A percentile compares a stretch with the other conserved stretches of the same genome.
Conservation (phyloP, 805 yeast species). For the Nematodospora valgi region DNA sequence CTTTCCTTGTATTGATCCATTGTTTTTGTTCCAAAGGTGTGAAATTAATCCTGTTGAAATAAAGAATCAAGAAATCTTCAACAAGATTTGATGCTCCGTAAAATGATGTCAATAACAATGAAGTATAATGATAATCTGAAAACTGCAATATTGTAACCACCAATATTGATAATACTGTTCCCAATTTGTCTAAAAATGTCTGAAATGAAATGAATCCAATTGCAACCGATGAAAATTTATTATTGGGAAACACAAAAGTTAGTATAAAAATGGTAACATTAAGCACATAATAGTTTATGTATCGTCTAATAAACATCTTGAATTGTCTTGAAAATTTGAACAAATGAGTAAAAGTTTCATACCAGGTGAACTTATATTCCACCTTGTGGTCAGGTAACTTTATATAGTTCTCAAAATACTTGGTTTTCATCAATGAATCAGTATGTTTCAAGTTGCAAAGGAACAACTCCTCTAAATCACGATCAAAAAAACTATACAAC, state of each 20-base stretch:
- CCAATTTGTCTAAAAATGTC: conserved; percentile 42
- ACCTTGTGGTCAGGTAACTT: conserved; percentile 9
- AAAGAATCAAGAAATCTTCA: conserved; percentile 48
- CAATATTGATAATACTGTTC: conserved; percentile 41
- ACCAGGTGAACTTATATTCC: background rate
- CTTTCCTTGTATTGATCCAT: conserved; percentile 54
- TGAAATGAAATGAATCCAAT: conserved; percentile 43
- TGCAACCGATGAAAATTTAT: conserved; percentile 38
- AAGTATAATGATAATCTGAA: conserved; percentile 31
- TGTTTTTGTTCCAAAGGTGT: conserved; percentile 37
- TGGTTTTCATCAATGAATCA: conserved; percentile 20
- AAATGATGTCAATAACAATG: conserved; percentile 39
- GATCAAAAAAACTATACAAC: conserved; percentile 26
- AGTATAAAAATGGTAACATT: conserved; percentile 16
- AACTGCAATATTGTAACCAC: conserved; percentile 33
- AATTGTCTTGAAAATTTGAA: conserved; percentile 18
- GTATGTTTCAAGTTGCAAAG: conserved; percentile 34
- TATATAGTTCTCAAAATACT: conserved; percentile 13
- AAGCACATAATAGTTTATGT: conserved; percentile 16
- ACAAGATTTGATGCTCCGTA: conserved; percentile 46
- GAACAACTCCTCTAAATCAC: conserved; percentile 40
- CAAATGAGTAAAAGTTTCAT: conserved; percentile 1
- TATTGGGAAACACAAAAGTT: conserved; percentile 11
- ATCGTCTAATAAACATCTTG: conserved; percentile 19
- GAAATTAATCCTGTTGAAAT: conserved; percentile 46